A percentile compares a stretch with the other conserved stretches of the same genome.
Conservation (phyloP, 108 stramenopile genomes). For the Cyclotella atomus region DNA sequence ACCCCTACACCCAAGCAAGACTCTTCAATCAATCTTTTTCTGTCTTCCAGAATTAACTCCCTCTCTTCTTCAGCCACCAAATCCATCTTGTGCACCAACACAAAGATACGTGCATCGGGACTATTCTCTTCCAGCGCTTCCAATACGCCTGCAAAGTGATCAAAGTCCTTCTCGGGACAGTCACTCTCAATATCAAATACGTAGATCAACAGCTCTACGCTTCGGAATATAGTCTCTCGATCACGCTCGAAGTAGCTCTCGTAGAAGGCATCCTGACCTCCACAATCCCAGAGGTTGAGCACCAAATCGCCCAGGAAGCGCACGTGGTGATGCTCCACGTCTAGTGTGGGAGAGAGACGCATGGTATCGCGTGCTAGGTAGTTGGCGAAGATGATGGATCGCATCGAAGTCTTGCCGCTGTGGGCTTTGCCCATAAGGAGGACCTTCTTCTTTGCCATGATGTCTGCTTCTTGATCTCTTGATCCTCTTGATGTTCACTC, state of each 20-base stretch:
- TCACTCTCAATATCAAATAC: slow-evolving; percentile 97
- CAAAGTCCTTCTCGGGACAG: slow-evolving; percentile 91
- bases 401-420: slow-evolving; percentile 95
- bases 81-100: slow-evolving; percentile 99
- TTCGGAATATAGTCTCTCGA: slow-evolving; percentile 97
- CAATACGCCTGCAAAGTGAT: slow-evolving; percentile 87
- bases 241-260: slow-evolving; percentile 97
- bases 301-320: slow-evolving; percentile 98
- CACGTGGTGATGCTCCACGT: slow-evolving; percentile 98
- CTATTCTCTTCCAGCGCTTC: slow-evolving; percentile 95
- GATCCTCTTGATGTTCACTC: not conserved
- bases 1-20: slow-evolving; percentile 72
- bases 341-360: slow-evolving; percentile 93
- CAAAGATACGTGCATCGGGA: slow-evolving; percentile 96
- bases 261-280: slow-evolving; percentile 98
- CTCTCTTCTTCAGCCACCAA: slow-evolving; percentile 89
- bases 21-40: slow-evolving; percentile 80
- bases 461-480: not conserved
- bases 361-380: slow-evolving; percentile 97
- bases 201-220: slow-evolving; percentile 97
- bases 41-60: slow-evolving; percentile 85
- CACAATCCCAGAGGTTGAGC: slow-evolving; percentile 99
- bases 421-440: slow-evolving; percentile 98
- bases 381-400: slow-evolving; percentile 99
- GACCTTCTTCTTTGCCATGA: slow-evolving; percentile 96